Conservation (phyloP, 768 basidiomycete species). For the Mycena sanguinolenta region DNA sequence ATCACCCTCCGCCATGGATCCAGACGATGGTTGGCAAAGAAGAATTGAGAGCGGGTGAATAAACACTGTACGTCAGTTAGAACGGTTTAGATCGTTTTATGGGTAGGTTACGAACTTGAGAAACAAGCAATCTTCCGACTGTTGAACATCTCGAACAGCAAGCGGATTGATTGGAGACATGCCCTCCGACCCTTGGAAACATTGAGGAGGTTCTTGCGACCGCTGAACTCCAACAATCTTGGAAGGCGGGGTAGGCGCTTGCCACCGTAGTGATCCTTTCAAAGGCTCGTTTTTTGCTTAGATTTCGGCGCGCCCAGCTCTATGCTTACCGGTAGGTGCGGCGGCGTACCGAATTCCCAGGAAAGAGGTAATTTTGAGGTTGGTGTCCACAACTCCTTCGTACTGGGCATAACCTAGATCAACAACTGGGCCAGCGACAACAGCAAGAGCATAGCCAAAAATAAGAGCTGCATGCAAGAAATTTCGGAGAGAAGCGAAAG, state of each 20-base stretch:
- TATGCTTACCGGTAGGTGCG: slow-evolving; percentile 44
- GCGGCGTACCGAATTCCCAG: slow-evolving; percentile 50
- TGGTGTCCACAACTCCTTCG: slow-evolving; percentile 39
- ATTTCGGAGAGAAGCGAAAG: neutral
- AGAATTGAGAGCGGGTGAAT: slow-evolving; percentile 24
- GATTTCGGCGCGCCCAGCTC: slow-evolving; percentile 26
- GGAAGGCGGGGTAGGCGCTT: slow-evolving; percentile 16
- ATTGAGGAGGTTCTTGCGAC: slow-evolving; percentile 1
- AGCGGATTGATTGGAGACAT: slow-evolving; percentile 5
- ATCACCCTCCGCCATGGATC: slow-evolving; percentile 40
- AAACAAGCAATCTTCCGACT: slow-evolving; percentile 49
- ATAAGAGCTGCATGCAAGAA: neutral
- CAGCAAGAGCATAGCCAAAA: neutral
- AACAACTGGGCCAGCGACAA: slow-evolving; percentile 34
- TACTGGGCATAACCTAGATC: slow-evolving; percentile 44
- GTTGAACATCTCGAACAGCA: slow-evolving; percentile 25
- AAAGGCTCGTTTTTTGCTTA: neutral
- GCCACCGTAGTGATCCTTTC: slow-evolving; percentile 27
- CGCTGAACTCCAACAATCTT: slow-evolving; percentile 13
- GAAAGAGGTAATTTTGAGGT: slow-evolving; percentile 37
- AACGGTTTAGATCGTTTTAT: no score
- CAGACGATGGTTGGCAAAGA: slow-evolving; percentile 36
- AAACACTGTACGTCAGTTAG: slow-evolving; percentile 19
- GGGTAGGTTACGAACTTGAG: slow-evolving; percentile 40
- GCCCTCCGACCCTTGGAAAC: slow-evolving; percentile 11